Conservation (phyloP, 192 early-diverging fungal species). For the Physocladia obscura region DNA sequence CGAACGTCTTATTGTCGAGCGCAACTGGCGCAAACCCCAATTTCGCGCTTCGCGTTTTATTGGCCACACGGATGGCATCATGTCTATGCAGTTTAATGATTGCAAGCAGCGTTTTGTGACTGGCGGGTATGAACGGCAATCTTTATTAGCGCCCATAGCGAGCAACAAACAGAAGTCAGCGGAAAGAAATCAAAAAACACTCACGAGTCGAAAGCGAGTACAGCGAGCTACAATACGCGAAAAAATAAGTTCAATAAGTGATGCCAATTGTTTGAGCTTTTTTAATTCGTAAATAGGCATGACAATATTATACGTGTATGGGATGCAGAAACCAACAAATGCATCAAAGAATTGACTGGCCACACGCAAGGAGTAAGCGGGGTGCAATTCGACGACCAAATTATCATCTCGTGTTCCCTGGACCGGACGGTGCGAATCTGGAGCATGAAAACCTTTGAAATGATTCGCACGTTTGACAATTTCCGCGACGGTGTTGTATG, state of each 20-base stretch:
- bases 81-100: constrained; percentile 88
- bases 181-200: no score
- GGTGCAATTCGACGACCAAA: constrained; percentile 91
- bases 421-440: constrained; percentile 91
- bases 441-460: constrained; percentile 84
- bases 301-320: constrained; percentile 86
- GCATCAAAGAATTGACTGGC: constrained; percentile 75
- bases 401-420: constrained; percentile 90
- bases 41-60: constrained; percentile 62
- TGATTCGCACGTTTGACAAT: constrained; percentile 77
- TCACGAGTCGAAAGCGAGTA: no score
- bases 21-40: constrained; percentile 89
- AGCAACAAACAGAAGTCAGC: no score
- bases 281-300: constrained; percentile 36
- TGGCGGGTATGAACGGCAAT: constrained; percentile 64
- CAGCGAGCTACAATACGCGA: no score
- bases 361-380: constrained; percentile 84
- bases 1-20: constrained; percentile 85
- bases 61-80: constrained; percentile 88
- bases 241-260: no score
- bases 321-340: constrained; percentile 83
- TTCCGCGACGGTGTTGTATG: constrained; percentile 78
- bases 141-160: no score
- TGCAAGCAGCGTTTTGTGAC: constrained; percentile 69
- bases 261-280: no score